Conservation (phyloP, 345 rosid genomes). For the Eucalyptus sideroxylon region DNA sequence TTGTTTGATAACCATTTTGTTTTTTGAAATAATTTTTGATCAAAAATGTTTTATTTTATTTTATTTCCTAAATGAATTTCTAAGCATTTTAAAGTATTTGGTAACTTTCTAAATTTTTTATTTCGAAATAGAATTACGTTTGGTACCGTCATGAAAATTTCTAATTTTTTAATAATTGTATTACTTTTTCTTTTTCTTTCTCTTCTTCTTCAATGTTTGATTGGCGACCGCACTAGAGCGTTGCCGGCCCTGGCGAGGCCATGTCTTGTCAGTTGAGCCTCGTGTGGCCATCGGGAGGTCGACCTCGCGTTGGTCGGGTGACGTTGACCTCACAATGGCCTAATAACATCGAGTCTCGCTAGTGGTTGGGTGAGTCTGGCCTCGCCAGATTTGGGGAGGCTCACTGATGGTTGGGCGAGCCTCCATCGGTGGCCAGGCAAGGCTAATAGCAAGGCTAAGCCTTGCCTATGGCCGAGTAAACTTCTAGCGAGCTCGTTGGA, state of each 20-base stretch:
- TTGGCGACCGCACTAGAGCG: rapidly evolving
- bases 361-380: rapidly evolving
- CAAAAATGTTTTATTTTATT: too few relatives aligned
- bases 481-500: rapidly evolving
- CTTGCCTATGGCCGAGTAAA: too few relatives aligned
- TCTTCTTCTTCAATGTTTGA: too few relatives aligned
- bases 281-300: rapidly evolving
- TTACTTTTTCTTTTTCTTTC: too few relatives aligned
- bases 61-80: too few relatives aligned
- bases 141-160: too few relatives aligned
- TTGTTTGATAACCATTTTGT: rapidly evolving
- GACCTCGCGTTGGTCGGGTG: rapidly evolving
- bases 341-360: rapidly evolving
- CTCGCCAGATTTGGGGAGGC: rapidly evolving
- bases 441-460: too few relatives aligned
- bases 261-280: too few relatives aligned
- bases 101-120: rapidly evolving
- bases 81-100: too few relatives aligned
- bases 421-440: rapidly evolving
- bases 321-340: rapidly evolving
- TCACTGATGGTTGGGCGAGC: rapidly evolving
- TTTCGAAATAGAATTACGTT: rapidly evolving
- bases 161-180: too few relatives aligned
- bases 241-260: rapidly evolving
- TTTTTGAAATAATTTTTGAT: rapidly evolving